Evolutionary conservation across 1,284 basidiomycete genomes (phyloP), one percentile per base, ranked within the genome.

Genomic region (Thecaphora thlaspeos): DNA sequence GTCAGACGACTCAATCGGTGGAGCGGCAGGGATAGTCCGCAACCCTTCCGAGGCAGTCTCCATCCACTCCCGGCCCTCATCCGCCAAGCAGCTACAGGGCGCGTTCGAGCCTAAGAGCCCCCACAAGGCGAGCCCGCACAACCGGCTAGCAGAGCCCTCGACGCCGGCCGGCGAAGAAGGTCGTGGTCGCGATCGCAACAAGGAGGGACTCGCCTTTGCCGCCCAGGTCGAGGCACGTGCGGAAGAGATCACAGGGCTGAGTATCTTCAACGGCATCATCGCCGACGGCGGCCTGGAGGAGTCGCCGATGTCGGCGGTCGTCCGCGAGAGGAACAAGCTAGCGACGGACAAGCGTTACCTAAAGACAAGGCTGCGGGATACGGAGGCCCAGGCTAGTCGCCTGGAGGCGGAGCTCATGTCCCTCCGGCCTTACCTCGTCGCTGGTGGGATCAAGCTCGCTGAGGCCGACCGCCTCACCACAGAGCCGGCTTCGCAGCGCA

Each of bases 341-440:
- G 48, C 68, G 30, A 67, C 73, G 11, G 76, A 77, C 45, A 76
- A 73, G 44, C 70, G 71, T 21, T 71, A 71, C 55, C 62, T 76
- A 34, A 71, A 71, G 40, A 44, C 64, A 30, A 63, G 75, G 21
- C 61, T 76, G 28, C 57, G 61, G 22, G 76, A 77, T 41, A 64
- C 70, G 9, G 75, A 76, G 41, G 71, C 71, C 14, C 76, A 76
- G 46, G 56, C 71, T 9, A 51, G 63, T 47, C 65, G 69, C n/a
- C 64, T 77, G 24, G 73, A 77, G 55, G 49, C 49, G 41, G 76
- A 77, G 50, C 70, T 77, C 38, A 57, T 63, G 36, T 51, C 60
- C 24, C 52, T 77, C 38, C 52, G 75, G 19, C 70, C 72, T 18
- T 58, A 71, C 39, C 59, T 77, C n/a, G 60, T 76, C 5, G 66